Evolutionary conservation across 2,329 filamentous ascomycete genomes (phyloP).

Genomic region (Penicillium sp.): DNA sequence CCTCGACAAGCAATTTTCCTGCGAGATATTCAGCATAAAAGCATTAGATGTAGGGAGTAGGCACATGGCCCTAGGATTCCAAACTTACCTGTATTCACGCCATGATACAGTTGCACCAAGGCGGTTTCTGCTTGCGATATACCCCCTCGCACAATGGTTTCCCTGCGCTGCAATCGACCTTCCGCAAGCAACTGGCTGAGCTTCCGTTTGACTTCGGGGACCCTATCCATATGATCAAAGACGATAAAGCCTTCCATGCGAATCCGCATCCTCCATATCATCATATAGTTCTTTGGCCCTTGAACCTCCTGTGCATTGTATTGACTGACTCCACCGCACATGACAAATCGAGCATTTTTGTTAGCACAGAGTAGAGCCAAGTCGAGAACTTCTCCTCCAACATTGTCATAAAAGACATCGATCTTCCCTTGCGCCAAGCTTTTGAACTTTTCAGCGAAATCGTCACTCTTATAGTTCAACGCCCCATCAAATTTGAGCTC

Average conservation of each 20-base stretch:
- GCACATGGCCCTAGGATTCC: no score
- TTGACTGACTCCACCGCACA: not conserved
- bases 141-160: not conserved
- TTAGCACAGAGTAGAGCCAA: not conserved
- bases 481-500: constrained; percentile 54
- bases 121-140: not conserved
- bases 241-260: not conserved
- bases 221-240: not conserved
- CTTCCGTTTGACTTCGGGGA: not conserved
- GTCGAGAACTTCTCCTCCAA: not conserved
- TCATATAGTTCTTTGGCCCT: not conserved
- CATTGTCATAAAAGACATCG: not conserved
- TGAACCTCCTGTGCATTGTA: not conserved
- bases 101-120: not conserved
- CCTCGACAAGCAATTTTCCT: not conserved
- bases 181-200: not conserved
- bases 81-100: not conserved
- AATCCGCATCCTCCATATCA: not conserved
- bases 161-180: not conserved
- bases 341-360: not conserved
- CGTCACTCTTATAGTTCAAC: constrained; percentile 53
- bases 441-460: not conserved
- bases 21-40: not conserved
- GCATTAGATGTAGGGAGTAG: not conserved
- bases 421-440: no score